A percentile compares a stretch with the other conserved stretches of the same genome.
Evolutionary conservation across 495 filamentous ascomycete genomes (phyloP).

Genomic region (Umbilicaria muhlenbergii): DNA sequence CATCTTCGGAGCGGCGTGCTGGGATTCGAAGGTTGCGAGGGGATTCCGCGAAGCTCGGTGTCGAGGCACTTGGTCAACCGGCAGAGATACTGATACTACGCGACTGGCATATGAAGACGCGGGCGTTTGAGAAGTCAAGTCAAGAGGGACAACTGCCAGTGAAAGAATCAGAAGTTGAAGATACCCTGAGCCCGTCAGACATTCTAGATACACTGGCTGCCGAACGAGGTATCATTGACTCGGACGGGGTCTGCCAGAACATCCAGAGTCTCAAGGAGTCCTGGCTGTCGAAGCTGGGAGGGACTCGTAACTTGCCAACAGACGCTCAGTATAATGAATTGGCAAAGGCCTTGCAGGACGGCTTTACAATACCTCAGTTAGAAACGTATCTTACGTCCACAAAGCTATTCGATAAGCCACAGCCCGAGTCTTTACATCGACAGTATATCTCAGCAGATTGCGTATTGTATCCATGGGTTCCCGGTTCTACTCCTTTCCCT

Average conservation of each 20-base stretch:
- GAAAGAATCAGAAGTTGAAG: not conserved
- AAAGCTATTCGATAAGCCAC: too few species aligned
- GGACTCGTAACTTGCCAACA: not conserved
- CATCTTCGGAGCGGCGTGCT: too few species aligned
- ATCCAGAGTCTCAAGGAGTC: constrained; percentile 4
- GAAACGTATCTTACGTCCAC: constrained; percentile 1
- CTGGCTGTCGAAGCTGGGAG: constrained; percentile 1
- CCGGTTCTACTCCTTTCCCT: too few species aligned
- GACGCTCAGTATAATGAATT: constrained; percentile 4
- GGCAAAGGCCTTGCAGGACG: not conserved
- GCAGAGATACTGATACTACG: constrained; percentile 27
- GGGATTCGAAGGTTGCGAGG: too few species aligned
- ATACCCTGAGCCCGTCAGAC: constrained; percentile 5
- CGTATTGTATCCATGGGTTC: too few species aligned
- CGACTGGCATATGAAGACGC: not conserved
- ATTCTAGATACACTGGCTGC: constrained; percentile 7
- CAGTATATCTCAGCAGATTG: too few species aligned
- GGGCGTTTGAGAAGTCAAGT: too few species aligned
- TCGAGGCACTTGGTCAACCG: constrained; percentile 25
- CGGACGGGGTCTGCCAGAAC: constrained; percentile 6
- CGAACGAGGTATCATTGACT: constrained; percentile 7
- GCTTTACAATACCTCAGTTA: constrained; percentile 9
- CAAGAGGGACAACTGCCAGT: too few species aligned
- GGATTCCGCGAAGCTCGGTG: constrained; percentile 8
- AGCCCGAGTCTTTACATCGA: too few species aligned